phyloP scores from a whole-genome alignment of 2,329 filamentous ascomycete species.

The Aspergillus novofumigatus region DNA sequence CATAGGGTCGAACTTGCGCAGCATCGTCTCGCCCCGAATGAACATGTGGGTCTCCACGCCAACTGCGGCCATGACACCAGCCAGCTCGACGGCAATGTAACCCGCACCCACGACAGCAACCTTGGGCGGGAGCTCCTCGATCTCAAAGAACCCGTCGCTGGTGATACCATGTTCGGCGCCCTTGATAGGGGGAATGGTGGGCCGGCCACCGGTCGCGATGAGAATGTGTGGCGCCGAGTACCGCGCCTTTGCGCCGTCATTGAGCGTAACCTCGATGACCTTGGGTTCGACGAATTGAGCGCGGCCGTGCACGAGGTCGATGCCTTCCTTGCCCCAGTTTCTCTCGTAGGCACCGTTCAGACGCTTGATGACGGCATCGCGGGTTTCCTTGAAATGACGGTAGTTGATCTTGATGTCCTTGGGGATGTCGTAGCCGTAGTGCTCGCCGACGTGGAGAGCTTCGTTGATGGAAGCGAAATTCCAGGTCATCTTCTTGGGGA shows the following conservation, averaged over 20 bases:
- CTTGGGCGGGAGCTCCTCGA: constrained; percentile 49
- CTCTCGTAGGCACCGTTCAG: constrained; percentile 48
- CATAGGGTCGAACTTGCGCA: constrained; percentile 52
- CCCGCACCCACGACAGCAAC: constrained; percentile 49
- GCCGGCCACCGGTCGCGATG: constrained; percentile 47
- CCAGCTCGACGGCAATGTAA: constrained; percentile 50
- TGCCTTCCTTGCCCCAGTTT: constrained; percentile 49
- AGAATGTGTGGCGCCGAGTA: constrained; percentile 46
- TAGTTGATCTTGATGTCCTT: constrained; percentile 43
- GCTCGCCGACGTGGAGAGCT: constrained; percentile 41
- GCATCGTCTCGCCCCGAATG: constrained; percentile 45
- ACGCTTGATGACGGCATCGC: constrained; percentile 43
- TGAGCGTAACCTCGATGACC: constrained; percentile 41
- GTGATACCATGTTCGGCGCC: constrained; percentile 49
- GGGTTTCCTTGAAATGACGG: constrained; percentile 45
- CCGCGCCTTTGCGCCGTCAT: constrained; percentile 38
- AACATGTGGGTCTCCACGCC: constrained; percentile 50
- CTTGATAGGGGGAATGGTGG: constrained; percentile 40
- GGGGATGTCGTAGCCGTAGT: constrained; percentile 48
- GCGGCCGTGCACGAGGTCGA: constrained; percentile 48
- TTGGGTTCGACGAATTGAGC: constrained; percentile 44
- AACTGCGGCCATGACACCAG: constrained; percentile 47
- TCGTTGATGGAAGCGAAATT: constrained; percentile 49
- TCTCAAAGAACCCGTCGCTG: constrained; percentile 50
- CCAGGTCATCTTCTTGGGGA: constrained; percentile 53